A percentile compares a stretch with the other conserved stretches of the same genome.
Evolutionary conservation across 2,329 filamentous ascomycete species (phyloP).

Genomic region (Xylariaceae sp.): DNA sequence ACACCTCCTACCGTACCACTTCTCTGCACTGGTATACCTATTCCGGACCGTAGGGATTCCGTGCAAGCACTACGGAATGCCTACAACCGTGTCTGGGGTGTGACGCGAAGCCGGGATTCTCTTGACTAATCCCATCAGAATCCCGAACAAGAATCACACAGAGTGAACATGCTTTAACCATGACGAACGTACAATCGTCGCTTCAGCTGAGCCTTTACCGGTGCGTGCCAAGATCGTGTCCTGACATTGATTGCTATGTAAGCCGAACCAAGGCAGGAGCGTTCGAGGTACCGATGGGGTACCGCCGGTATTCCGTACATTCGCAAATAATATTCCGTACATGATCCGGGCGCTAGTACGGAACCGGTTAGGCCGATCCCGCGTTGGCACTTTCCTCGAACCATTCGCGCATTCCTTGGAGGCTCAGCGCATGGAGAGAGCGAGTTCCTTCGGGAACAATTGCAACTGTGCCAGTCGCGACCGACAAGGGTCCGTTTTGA

Average conservation of each 20-base stretch:
- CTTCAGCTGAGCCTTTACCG: constrained; percentile 10
- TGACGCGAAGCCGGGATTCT: too few species aligned
- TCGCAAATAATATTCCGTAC: not conserved
- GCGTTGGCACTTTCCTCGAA: constrained; percentile 1
- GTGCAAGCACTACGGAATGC: too few species aligned
- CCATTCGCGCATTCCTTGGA: constrained; percentile 14
- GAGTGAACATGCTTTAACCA: too few species aligned
- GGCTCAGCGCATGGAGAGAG: constrained; percentile 8
- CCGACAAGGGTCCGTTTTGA: not conserved
- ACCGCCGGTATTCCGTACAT: not conserved
- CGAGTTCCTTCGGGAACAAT: constrained; percentile 13
- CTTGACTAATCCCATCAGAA: too few species aligned
- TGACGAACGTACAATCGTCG: constrained; percentile 1
- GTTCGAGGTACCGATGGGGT: not conserved
- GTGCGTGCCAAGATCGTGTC: not conserved
- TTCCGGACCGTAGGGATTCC: too few species aligned
- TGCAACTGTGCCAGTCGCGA: constrained; percentile 6
- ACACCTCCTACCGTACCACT: too few species aligned
- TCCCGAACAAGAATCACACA: too few species aligned
- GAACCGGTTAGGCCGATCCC: not conserved
- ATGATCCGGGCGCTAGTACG: not conserved
- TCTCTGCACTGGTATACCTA: too few species aligned
- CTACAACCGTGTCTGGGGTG: too few species aligned
- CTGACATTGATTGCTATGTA: not conserved
- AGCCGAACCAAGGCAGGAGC: not conserved